Conservation (phyloP, 2,329 filamentous ascomycete genomes). For the Ceratocystiopsis brevicomis region DNA sequence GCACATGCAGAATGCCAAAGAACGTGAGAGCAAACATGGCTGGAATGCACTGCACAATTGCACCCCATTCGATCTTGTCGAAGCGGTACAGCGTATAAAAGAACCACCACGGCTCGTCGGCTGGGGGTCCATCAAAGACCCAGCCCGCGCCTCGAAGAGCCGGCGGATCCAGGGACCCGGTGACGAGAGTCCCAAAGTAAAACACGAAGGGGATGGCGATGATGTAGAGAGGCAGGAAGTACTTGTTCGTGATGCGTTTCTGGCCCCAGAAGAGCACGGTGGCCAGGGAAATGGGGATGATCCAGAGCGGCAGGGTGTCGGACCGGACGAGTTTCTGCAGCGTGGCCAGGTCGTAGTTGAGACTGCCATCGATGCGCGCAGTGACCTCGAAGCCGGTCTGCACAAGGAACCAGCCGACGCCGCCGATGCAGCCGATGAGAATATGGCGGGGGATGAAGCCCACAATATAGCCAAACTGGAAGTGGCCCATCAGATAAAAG, state of each 20-base stretch:
- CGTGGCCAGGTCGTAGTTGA: constrained; percentile 65
- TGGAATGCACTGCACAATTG: constrained; percentile 66
- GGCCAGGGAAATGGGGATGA: constrained; percentile 58
- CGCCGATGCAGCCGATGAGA: constrained; percentile 89
- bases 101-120: constrained; percentile 84
- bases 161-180: constrained; percentile 48
- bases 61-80: constrained; percentile 61
- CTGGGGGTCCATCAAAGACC: constrained; percentile 77
- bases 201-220: constrained; percentile 58
- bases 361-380: constrained; percentile 65
- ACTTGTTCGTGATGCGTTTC: constrained; percentile 59
- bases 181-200: constrained; percentile 54
- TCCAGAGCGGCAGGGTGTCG: constrained; percentile 68
- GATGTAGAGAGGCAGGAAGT: constrained; percentile 76
- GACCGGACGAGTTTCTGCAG: constrained; percentile 52
- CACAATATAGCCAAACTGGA: constrained; percentile 76
- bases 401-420: constrained; percentile 87
- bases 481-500: constrained; percentile 79
- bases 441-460: constrained; percentile 96
- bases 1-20: constrained; percentile 91
- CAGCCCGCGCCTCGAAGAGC: constrained; percentile 57
- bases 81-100: constrained; percentile 96
- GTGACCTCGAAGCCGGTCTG: constrained; percentile 88
- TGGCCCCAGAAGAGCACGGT: constrained; percentile 60
- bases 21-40: constrained; percentile 96